phyloP scores from a whole-genome alignment of 2,329 filamentous ascomycete genomes.

The Penicillium hordei region DNA sequence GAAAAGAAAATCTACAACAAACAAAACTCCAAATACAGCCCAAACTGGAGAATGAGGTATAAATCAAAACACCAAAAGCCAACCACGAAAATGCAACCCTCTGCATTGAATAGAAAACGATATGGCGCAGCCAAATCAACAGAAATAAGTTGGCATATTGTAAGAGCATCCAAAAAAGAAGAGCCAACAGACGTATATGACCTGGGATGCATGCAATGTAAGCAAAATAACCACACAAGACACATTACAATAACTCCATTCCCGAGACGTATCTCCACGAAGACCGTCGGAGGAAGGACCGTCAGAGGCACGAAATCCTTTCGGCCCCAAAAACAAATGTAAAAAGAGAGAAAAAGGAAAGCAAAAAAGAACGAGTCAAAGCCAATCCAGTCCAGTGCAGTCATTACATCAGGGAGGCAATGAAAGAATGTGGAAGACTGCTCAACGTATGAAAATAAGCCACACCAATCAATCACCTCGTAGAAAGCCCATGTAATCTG shows the following conservation, averaged over 20 bases:
- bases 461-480: background rate
- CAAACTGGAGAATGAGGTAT: background rate
- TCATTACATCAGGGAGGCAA: background rate
- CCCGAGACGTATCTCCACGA: background rate
- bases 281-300: background rate
- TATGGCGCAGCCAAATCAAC: background rate
- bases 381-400: background rate
- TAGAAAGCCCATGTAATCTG: background rate
- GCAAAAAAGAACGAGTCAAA: background rate
- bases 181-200: background rate
- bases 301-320: background rate
- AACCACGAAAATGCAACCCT: background rate
- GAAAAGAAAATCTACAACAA: background rate
- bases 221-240: background rate
- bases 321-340: background rate
- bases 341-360: background rate
- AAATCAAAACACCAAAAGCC: background rate
- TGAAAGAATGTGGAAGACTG: background rate
- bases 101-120: background rate
- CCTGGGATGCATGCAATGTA: slow-evolving; percentile 3
- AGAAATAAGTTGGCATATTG: background rate
- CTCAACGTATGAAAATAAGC: background rate
- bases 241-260: slow-evolving; percentile 3
- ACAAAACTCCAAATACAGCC: background rate
- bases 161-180: background rate